Base-by-base conservation (phyloP, 495 filamentous ascomycete species). In the Hapsidospora chrysogenum region DNA sequence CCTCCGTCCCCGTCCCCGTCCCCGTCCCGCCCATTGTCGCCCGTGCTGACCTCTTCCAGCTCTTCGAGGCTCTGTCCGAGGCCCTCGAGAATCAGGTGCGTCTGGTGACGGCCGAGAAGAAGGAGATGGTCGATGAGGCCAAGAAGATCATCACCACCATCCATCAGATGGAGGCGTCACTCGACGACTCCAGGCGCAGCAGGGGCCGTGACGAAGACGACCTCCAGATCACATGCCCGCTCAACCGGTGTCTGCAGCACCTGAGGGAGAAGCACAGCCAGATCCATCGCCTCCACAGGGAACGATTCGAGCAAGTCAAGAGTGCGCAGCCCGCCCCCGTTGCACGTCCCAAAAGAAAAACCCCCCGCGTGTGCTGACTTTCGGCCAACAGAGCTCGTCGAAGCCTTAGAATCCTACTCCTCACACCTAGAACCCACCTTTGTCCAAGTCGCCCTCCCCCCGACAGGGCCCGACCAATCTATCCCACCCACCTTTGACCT, bases 391-490 rank as follows among this genome's bases (percentile, higher is more conserved):
- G 86, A 92, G 64, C 74, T 99, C 39, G 83, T 83, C 8, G 74
- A 87, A 53, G 87, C 85, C 2, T 76, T 99, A 10, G 78, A 94
- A 50, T 92, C 85, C 27, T 96, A 94, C 48, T 86, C 89, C 0
- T 85, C 80, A 11, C 87, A 93, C 50, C 79, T 99, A 23, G 89
- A 99, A 53, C 52, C 80, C 13, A 76, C 75, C 4, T 92, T 92
- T 48, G 68, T 96, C 41, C 66, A 72, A 43, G 71, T 96, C 45
- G 63, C 69, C 9, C 66, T 96, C 16, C 89, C 92, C 4, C 87
- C 87, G 0, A 80, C 76, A 0, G 68, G 74, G 0, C 69, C 77
- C 3, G 78, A 83, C 37, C 70, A 79, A 2, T 70, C 74, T n/a
- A 64, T 89, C 9, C 70, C 82, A 0, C 68, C 80, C 0, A 76